Percentiles rank a stretch among this genome's conserved stretches.
Conservation (phyloP, 805 yeast genomes). For the Ogataea polymorpha region DNA sequence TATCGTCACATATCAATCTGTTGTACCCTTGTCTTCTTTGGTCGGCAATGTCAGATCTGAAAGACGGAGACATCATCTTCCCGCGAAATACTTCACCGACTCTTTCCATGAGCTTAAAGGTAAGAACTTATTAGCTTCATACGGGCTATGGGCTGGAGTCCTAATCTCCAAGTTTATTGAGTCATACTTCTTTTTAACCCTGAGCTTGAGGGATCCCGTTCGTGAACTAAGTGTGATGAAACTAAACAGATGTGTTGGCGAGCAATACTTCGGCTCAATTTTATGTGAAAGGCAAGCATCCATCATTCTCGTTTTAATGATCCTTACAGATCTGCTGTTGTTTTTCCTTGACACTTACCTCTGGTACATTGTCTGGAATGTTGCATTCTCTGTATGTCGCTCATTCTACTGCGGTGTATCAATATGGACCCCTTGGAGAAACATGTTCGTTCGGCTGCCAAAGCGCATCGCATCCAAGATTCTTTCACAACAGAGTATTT, state of each 20-base stretch:
- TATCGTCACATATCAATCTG: slow-evolving; percentile 54
- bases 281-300: slow-evolving; percentile 57
- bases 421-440: slow-evolving; percentile 88
- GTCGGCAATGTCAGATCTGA: slow-evolving; percentile 41
- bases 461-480: slow-evolving; percentile 72
- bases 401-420: slow-evolving; percentile 73
- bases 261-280: slow-evolving; percentile 46
- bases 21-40: slow-evolving; percentile 58
- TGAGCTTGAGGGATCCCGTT: slow-evolving; percentile 70
- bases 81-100: slow-evolving; percentile 58
- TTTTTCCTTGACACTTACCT: slow-evolving; percentile 80
- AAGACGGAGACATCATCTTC: slow-evolving; percentile 41
- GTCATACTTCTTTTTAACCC: slow-evolving; percentile 73
- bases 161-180: slow-evolving; percentile 68
- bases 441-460: slow-evolving; percentile 72
- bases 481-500: slow-evolving; percentile 41
- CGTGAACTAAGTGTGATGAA: slow-evolving; percentile 61
- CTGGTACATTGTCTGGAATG: slow-evolving; percentile 83
- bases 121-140: slow-evolving; percentile 56
- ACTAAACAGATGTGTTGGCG: slow-evolving; percentile 60
- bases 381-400: slow-evolving; percentile 65
- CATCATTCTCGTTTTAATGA: slow-evolving; percentile 51
- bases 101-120: slow-evolving; percentile 53
- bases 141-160: slow-evolving; percentile 66
- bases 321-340: slow-evolving; percentile 60